Evolutionary conservation across 208 protist species (phyloP).

Genomic region (Wallacemonas sp.): DNA sequence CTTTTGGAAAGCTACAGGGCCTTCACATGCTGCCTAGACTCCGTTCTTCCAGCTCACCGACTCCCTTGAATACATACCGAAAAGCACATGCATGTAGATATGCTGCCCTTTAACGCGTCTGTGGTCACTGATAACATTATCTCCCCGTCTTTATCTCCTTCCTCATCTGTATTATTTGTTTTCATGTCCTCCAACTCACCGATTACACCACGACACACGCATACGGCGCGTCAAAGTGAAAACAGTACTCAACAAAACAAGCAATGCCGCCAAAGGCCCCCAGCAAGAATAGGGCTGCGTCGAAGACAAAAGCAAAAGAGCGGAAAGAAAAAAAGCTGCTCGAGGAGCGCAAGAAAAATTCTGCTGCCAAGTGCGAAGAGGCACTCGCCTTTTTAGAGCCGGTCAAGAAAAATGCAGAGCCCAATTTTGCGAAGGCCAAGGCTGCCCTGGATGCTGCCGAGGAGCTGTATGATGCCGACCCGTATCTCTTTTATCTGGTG

Average conservation of each 20-base stretch:
- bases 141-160: background rate
- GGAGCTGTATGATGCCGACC: conserved; percentile 70
- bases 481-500: conserved; percentile 62
- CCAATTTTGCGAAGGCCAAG: conserved; percentile 84
- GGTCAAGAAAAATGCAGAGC: conserved; percentile 50
- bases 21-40: too few relatives aligned
- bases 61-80: too few relatives aligned
- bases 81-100: too few relatives aligned
- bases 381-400: conserved; percentile 72
- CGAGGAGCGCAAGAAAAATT: conserved; percentile 74
- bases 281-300: conserved; percentile 31
- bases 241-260: background rate
- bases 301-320: conserved; percentile 45
- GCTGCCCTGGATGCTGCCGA: conserved; percentile 68
- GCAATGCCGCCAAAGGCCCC: conserved; percentile 41
- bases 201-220: too few relatives aligned
- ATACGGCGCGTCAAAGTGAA: too few relatives aligned
- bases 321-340: conserved; percentile 77
- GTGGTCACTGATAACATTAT: too few relatives aligned
- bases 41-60: too few relatives aligned
- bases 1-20: too few relatives aligned
- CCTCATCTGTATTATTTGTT: background rate
- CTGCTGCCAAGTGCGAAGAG: conserved; percentile 75
- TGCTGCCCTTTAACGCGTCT: too few relatives aligned
- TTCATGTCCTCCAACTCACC: too few relatives aligned